phyloP scores from a whole-genome alignment of 345 rosid species.

The Pugionium cornutum region DNA sequence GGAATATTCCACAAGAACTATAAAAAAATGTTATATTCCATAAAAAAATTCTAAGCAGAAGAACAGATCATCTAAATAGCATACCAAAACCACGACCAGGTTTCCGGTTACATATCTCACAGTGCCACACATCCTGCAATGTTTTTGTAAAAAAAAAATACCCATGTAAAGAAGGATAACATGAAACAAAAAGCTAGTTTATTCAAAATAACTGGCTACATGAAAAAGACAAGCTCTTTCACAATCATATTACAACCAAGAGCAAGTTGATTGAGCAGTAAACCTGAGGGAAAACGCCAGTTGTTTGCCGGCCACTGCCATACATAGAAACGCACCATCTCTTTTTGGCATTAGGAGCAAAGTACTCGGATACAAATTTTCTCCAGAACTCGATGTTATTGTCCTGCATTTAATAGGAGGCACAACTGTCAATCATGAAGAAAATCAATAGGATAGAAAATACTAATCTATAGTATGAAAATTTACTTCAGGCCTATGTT shows the following conservation, averaged over 20 bases:
- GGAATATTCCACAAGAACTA: not conserved
- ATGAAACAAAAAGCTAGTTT: conserved; percentile 17
- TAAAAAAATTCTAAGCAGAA: conserved; percentile 1
- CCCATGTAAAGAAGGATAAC: conserved; percentile 21
- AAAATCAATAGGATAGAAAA: conserved; percentile 4
- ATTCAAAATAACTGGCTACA: not conserved
- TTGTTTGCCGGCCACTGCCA: conserved; percentile 94
- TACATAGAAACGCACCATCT: conserved; percentile 99
- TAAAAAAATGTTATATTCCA: not conserved
- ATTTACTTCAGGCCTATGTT: conserved; percentile 88
- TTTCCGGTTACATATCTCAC: conserved; percentile 94
- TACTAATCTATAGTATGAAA: conserved; percentile 10
- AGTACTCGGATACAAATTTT: conserved; percentile 86
- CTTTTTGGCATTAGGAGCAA: conserved; percentile 92
- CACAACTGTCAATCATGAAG: conserved; percentile 24
- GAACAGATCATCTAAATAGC: conserved; percentile 29
- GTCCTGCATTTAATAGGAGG: conserved; percentile 57
- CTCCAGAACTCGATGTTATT: conserved; percentile 98
- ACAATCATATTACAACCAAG: not conserved
- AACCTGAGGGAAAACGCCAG: conserved; percentile 98
- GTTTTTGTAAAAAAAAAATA: conserved; percentile 22
- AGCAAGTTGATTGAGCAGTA: conserved; percentile 36
- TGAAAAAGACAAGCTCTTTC: conserved; percentile 1
- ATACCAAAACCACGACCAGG: conserved; percentile 99
- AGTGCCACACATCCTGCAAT: conserved; percentile 96